Conservation (phyloP, 495 filamentous ascomycete genomes). For the Aspergillus taichungensis region DNA sequence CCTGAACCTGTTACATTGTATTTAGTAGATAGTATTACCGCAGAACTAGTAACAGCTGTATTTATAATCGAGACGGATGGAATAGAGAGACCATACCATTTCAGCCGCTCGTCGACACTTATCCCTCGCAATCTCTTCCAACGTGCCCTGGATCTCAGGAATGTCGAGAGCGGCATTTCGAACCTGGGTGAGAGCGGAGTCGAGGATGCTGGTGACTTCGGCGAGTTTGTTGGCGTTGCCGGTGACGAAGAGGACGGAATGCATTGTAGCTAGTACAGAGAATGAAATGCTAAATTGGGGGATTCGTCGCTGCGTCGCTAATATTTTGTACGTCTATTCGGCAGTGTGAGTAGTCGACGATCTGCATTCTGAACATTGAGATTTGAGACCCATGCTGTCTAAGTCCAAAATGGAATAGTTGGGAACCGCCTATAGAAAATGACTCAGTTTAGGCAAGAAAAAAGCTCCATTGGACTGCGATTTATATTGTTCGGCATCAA, state of each 20-base stretch:
- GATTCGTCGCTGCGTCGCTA: too few species aligned
- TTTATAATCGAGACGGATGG: neutral
- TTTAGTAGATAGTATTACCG: neutral
- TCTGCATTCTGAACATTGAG: too few species aligned
- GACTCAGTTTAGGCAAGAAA: too few species aligned
- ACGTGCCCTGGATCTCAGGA: slow-evolving; percentile 68
- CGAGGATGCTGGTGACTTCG: slow-evolving; percentile 70
- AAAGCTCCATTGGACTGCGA: too few species aligned
- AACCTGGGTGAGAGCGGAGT: slow-evolving; percentile 48
- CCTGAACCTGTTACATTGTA: slow-evolving; percentile 44
- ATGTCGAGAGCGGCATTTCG: slow-evolving; percentile 57
- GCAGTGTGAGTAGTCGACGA: too few species aligned
- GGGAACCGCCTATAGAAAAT: too few species aligned
- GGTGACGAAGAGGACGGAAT: slow-evolving; percentile 54
- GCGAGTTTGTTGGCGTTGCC: slow-evolving; percentile 74
- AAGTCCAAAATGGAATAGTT: too few species aligned
- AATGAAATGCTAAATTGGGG: too few species aligned
- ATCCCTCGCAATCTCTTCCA: slow-evolving; percentile 70
- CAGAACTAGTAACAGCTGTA: neutral
- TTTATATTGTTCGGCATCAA: too few species aligned
- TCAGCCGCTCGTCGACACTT: slow-evolving; percentile 69
- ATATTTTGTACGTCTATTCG: too few species aligned
- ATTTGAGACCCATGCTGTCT: too few species aligned
- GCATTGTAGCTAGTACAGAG: too few species aligned
- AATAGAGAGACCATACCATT: slow-evolving; percentile 29